Base-by-base conservation (phyloP, 2,329 filamentous ascomycete species). In the Fonsecaea pugnacius region DNA sequence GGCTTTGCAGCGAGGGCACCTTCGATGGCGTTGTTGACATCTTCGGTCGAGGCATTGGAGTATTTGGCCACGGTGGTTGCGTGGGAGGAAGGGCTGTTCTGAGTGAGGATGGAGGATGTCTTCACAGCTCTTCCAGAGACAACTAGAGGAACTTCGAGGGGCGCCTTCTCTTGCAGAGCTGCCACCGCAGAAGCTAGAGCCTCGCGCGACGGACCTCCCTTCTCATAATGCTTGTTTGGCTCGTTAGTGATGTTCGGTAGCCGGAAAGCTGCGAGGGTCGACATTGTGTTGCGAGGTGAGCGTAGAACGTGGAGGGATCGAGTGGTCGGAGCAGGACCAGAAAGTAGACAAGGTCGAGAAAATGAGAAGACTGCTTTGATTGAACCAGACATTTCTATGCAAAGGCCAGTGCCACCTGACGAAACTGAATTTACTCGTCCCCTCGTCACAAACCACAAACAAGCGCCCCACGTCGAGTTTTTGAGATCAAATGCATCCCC, bases 181-280 rank as follows among this genome's bases (percentile, higher is more conserved):
- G 90, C 85, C 30, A 97, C 78, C 18, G 93, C 91, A 54, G 89
- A 86, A 54, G 87, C 85, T 57, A 99, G 85, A 69, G 87, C 89
- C 72, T 89, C 85, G 66, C 94, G 86, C 75, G 96, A 91, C 27
- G 87, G 78, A 1, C 93, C 95, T 65, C 89, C 91, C 77, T 95
- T 95, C 68, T 84, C 84, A 76, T 96, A 99, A 78, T 94, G 90
- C 82, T 96, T 90, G 77, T 97, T 99, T n/a, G 92, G 92, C 81
- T 99, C 95, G 76, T 99, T 99, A 75, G 86, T 82, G 72, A 97
- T 87, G 68, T 88, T 88, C 56, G 95, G 95, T 58, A 93, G 86
- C 82, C 91, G 94, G 85, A 97, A 98, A 66, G 87, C 84, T 56
- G 92, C 93, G 69, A 96, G 83, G 7, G 87, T 89, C 63, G 88